These are phyloP conservation scores for Candida sanyaensis DNA, from an alignment of 1,139 yeast genomes.

Conservation along the genomic window DNA sequence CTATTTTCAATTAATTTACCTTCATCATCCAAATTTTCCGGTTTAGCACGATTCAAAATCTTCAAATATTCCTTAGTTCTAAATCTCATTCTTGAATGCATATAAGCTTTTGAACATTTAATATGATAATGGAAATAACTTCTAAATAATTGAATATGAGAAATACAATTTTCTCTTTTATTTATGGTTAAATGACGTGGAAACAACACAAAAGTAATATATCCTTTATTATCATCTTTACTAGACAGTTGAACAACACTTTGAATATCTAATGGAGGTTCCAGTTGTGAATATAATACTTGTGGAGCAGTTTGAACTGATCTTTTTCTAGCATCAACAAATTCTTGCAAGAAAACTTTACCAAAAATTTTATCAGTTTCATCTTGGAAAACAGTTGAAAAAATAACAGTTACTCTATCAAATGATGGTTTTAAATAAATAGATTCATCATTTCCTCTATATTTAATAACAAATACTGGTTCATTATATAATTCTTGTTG, in stretches of 20 bases:
- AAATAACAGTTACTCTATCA: slow-evolving; percentile 95
- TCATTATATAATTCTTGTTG: slow-evolving; percentile 52
- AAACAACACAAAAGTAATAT: slow-evolving; percentile 73
- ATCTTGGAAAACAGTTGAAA: slow-evolving; percentile 92
- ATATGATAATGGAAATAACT: slow-evolving; percentile 98
- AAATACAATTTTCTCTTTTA: slow-evolving; percentile 79
- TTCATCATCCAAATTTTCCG: slow-evolving; percentile 81
- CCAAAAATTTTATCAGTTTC: slow-evolving; percentile 97
- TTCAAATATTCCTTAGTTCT: slow-evolving; percentile 92
- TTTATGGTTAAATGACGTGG: slow-evolving; percentile 76
- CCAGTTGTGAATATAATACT: slow-evolving; percentile 85
- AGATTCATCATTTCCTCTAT: slow-evolving; percentile 85
- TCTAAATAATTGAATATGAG: slow-evolving; percentile 89
- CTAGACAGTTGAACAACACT: slow-evolving; percentile 22
- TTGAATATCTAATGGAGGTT: slow-evolving; percentile 88
- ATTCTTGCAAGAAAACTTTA: slow-evolving; percentile 93
- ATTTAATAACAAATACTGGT: slow-evolving; percentile 72
- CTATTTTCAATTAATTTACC: slow-evolving; percentile 59
- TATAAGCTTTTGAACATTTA: slow-evolving; percentile 96
- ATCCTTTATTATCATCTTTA: slow-evolving; percentile 60
- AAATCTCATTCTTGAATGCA: slow-evolving; percentile 98
- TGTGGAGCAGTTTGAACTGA: slow-evolving; percentile 98
- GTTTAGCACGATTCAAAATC: slow-evolving; percentile 95
- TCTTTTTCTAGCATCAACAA: slow-evolving; percentile 92
- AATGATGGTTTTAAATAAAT: slow-evolving; percentile 89